A percentile compares a stretch with the other conserved stretches of the same genome.
phyloP scores from a whole-genome alignment of 768 basidiomycete genomes.

The Amanita subjunquillea region DNA sequence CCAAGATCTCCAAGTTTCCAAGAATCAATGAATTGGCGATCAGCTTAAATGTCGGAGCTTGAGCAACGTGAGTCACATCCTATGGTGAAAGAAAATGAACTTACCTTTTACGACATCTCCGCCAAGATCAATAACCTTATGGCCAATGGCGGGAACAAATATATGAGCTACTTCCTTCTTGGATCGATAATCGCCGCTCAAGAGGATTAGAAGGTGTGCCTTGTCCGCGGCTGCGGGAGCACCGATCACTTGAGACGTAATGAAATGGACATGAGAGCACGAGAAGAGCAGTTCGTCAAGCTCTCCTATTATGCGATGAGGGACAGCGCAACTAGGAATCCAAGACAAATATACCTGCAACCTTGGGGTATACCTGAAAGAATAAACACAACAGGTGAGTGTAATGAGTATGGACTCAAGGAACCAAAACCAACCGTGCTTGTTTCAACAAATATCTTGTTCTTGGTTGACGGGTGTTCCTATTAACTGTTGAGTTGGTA shows the following conservation, averaged over 20 bases:
- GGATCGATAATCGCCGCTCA: slow-evolving; percentile 73
- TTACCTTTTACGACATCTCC: slow-evolving; percentile 76
- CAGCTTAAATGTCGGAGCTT: slow-evolving; percentile 65
- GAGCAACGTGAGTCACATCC: background rate
- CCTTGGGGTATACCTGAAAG: slow-evolving; percentile 42
- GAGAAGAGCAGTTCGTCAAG: slow-evolving; percentile 58
- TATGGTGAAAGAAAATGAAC: background rate
- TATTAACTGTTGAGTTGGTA: slow-evolving; percentile 10
- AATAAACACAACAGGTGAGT: slow-evolving; percentile 5
- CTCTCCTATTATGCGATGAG: slow-evolving; percentile 33
- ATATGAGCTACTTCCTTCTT: slow-evolving; percentile 74
- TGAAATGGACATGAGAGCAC: slow-evolving; percentile 48
- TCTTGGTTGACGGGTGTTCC: slow-evolving; percentile 32
- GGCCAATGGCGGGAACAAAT: slow-evolving; percentile 71
- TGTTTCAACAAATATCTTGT: slow-evolving; percentile 79
- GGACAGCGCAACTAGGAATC: background rate
- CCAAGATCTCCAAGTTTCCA: slow-evolving; percentile 68
- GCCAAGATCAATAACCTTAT: slow-evolving; percentile 74
- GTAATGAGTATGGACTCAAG: background rate
- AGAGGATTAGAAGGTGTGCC: slow-evolving; percentile 58
- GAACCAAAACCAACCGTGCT: slow-evolving; percentile 52
- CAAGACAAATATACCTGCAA: slow-evolving; percentile 28
- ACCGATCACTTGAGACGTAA: slow-evolving; percentile 74
- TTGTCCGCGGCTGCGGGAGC: slow-evolving; percentile 56
- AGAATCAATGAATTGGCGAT: slow-evolving; percentile 74